Percentiles rank a stretch among this genome's conserved stretches.
These are phyloP conservation scores for Trichoderma oligosporum DNA, from an alignment of 2,329 filamentous ascomycete species.

Conservation along the genomic window DNA sequence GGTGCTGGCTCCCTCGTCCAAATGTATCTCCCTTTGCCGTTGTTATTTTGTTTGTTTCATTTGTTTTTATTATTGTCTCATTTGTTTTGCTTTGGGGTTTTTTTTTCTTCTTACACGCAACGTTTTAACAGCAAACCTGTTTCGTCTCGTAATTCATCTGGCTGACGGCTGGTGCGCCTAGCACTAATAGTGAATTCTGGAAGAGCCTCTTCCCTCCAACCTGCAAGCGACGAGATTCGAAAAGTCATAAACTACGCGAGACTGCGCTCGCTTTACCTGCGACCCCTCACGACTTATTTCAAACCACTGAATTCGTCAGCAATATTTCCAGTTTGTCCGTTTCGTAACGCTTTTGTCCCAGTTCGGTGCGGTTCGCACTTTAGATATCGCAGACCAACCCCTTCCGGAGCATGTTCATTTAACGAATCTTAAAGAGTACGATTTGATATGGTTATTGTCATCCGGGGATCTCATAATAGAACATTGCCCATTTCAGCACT, in stretches of 20 bases:
- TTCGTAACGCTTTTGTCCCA: neutral
- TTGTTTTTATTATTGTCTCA: neutral
- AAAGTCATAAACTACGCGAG: neutral
- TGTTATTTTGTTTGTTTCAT: neutral
- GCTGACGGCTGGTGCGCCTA: neutral
- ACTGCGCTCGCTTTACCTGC: neutral
- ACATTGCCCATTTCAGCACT: neutral
- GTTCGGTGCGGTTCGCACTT: neutral
- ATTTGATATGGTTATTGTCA: conserved; percentile 23
- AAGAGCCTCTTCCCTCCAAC: neutral
- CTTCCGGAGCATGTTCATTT: neutral
- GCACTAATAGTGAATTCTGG: neutral
- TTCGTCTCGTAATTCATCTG: neutral
- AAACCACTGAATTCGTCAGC: too few relatives aligned
- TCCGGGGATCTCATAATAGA: neutral
- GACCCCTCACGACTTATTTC: neutral
- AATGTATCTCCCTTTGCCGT: neutral
- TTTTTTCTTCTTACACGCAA: neutral
- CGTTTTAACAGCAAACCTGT: too few relatives aligned
- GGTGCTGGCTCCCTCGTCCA: neutral
- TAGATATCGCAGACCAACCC: neutral
- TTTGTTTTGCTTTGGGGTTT: neutral
- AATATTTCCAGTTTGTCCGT: neutral
- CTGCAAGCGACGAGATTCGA: neutral
- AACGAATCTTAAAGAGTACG: neutral